Base-by-base conservation (phyloP, 2,329 filamentous ascomycete genomes). In the Talaromyces verruculosus region DNA sequence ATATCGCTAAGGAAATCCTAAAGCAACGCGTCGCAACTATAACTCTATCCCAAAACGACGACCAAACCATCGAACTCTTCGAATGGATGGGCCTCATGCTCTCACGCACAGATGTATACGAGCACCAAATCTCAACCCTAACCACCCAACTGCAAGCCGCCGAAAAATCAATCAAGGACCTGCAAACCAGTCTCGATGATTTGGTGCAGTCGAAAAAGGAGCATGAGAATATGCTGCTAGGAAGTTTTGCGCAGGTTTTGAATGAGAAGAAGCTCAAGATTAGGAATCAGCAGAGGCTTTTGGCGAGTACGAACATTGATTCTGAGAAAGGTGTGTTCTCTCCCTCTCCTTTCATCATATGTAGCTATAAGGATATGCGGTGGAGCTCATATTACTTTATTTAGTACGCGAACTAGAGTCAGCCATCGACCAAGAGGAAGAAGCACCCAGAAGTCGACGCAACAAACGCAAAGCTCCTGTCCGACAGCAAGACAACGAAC, bases 231-330 rank as follows among this genome's bases (percentile, higher is more conserved):
- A 81, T 83, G 55, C 75, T 89, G 68, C 74, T 89, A n/a, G 78
- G 80, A 64, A 87, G 87, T 71, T 88, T 88, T 67, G 81, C 81
- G 63, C 80, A 82, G 58, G 71, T 89, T 28, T 76, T 89, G 8
- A 89, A 89, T 66, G 82, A 84, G 68, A 89, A 89, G 76, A 89
- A 89, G 76, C 78, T 86, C 5, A 89, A 89, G 72, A 88, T 89
- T 59, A 78, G 87, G 60, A 87, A 88, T 70, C 85, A 88, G 73
- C 85, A 86, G 71, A 81, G 86, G 25, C 74, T 88, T 5, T 72
- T 88, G 15, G 80, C 82, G 17, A 78, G 80, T 35, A 83, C 83
- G 8, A 84, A 83, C 64, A 69, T 81, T 19, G 79, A 84, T 70
- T 69, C 71, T 30, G 70, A 69, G 30, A 76, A 75, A 74, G 70